Conservation (phyloP, 495 filamentous ascomycete species). For the Aspergillus haitiensis region DNA sequence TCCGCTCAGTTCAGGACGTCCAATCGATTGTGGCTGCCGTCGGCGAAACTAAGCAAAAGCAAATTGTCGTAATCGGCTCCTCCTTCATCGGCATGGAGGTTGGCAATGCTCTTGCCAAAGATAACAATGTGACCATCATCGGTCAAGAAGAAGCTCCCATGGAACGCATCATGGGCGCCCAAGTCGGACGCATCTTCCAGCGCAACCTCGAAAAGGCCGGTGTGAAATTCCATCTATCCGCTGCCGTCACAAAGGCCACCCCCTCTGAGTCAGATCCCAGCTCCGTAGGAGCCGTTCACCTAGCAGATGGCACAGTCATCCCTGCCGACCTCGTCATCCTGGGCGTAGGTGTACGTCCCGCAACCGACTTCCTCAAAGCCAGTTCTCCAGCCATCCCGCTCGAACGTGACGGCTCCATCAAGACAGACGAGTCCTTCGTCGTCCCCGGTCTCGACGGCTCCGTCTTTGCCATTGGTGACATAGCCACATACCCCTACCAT, state of each 20-base stretch:
- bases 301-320: conserved; percentile 85
- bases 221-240: conserved; percentile 80
- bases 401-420: conserved; percentile 77
- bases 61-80: conserved; percentile 85
- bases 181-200: conserved; percentile 80
- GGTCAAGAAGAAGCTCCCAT: conserved; percentile 87
- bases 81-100: conserved; percentile 98
- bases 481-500: conserved; percentile 91
- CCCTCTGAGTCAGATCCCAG: conserved; percentile 62
- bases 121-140: conserved; percentile 83
- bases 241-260: conserved; percentile 76
- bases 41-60: conserved; percentile 77
- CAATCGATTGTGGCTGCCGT: conserved; percentile 73
- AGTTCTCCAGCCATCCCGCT: conserved; percentile 66
- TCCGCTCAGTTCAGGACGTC: conserved; percentile 73
- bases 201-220: conserved; percentile 76
- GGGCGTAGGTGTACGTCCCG: conserved; percentile 83
- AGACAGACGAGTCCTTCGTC: conserved; percentile 72
- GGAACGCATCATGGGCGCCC: conserved; percentile 80
- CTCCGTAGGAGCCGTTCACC: conserved; percentile 73
- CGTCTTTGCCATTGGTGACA: conserved; percentile 94
- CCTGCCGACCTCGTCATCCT: conserved; percentile 88
- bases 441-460: conserved; percentile 66
- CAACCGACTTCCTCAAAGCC: conserved; percentile 75
- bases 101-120: conserved; percentile 71